Conservation (phyloP, 108 stramenopile genomes). For the Cyclotella choctawhatcheeana region DNA sequence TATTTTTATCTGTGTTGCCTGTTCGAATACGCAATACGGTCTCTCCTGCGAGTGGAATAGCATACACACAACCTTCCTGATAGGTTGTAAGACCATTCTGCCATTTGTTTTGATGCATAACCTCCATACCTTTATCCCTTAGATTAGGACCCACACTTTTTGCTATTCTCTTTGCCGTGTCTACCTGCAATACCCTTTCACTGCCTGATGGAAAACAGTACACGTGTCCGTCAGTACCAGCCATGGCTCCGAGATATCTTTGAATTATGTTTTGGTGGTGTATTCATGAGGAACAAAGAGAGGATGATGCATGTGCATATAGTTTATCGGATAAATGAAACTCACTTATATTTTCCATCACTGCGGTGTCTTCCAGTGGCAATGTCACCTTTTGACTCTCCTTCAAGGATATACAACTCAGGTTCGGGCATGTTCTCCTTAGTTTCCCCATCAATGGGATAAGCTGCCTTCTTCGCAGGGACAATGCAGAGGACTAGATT, state of each 20-base stretch:
- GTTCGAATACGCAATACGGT: slow-evolving; percentile 68
- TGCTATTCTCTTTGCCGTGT: slow-evolving; percentile 50
- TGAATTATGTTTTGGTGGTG: too few relatives aligned
- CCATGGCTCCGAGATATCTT: slow-evolving; percentile 78
- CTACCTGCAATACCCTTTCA: slow-evolving; percentile 77
- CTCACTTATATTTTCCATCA: slow-evolving; percentile 84
- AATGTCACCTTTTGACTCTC: slow-evolving; percentile 36
- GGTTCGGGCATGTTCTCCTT: slow-evolving; percentile 27
- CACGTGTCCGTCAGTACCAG: slow-evolving; percentile 70
- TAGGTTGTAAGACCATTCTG: slow-evolving; percentile 78
- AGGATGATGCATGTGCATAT: too few relatives aligned
- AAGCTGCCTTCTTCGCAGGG: slow-evolving; percentile 43
- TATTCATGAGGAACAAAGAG: too few relatives aligned
- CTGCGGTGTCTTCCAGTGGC: slow-evolving; percentile 77
- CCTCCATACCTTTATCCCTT: slow-evolving; percentile 62
- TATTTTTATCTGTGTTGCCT: slow-evolving; percentile 2
- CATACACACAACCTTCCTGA: slow-evolving; percentile 82
- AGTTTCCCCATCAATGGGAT: slow-evolving; percentile 4
- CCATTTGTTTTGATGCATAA: slow-evolving; percentile 87
- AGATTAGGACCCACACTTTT: slow-evolving; percentile 77
- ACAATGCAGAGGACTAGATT: slow-evolving; percentile 61
- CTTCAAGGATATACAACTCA: slow-evolving; percentile 35
- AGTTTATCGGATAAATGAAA: too few relatives aligned
- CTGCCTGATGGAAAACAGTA: slow-evolving; percentile 84
- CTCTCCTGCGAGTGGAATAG: slow-evolving; percentile 76